phyloP scores from a whole-genome alignment of 257 asterid species.

The Buddleja alternifolia region DNA sequence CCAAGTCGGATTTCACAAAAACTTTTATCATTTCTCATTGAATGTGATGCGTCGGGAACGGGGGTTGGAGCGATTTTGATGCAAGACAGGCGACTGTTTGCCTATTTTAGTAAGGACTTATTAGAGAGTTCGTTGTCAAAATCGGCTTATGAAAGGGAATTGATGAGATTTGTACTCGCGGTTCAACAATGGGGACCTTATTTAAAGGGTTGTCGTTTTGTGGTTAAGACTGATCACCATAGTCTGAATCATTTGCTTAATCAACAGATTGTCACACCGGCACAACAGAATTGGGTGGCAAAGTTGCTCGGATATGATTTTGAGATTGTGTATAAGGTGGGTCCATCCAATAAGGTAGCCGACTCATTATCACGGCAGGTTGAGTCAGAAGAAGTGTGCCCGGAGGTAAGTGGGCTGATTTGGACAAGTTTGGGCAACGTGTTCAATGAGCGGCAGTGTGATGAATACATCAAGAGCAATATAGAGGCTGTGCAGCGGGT shows the following conservation, averaged over 20 bases:
- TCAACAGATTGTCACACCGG: too few species aligned
- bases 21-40: not conserved
- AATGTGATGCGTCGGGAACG: not conserved
- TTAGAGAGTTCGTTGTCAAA: too few species aligned
- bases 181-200: too few species aligned
- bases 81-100: not conserved
- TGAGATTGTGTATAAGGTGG: not conserved
- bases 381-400: not conserved
- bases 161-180: too few species aligned
- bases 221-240: too few species aligned
- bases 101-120: not conserved
- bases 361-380: not conserved
- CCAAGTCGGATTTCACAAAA: not conserved
- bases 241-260: too few species aligned
- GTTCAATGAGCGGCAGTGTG: not conserved
- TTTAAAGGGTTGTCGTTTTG: too few species aligned
- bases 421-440: not conserved
- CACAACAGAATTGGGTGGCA: too few species aligned
- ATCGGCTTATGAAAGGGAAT: too few species aligned
- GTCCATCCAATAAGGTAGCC: not conserved
- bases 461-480: too few species aligned
- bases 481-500: too few species aligned
- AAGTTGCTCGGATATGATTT: conserved; percentile 1
- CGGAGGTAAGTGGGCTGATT: not conserved
- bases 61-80: not conserved